Conservation (phyloP, 176 grass and related monocot species). For the Tillandsia fasciculata region DNA sequence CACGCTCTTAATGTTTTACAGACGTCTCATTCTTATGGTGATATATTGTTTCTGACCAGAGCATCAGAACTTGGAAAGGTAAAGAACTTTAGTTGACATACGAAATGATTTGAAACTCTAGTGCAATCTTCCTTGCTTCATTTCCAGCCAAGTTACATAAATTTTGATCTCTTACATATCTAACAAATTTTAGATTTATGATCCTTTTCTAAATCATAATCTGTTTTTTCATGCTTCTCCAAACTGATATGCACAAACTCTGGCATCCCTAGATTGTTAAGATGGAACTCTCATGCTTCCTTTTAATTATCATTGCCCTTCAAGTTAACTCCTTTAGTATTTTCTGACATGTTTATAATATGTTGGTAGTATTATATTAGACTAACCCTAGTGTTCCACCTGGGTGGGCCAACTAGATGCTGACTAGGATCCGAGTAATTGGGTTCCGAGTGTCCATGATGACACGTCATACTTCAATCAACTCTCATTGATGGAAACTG, state of each 20-base stretch:
- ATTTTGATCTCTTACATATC: background rate
- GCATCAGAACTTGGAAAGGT: constrained; percentile 74
- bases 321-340: background rate
- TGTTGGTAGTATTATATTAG: too few species aligned
- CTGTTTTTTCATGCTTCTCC: background rate
- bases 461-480: too few species aligned
- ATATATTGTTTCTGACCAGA: constrained; percentile 65
- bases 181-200: background rate
- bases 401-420: too few species aligned
- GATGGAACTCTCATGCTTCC: background rate
- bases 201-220: background rate
- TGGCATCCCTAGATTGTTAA: background rate
- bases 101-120: background rate
- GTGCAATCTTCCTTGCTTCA: background rate
- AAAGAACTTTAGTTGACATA: background rate
- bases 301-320: background rate
- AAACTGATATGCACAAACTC: background rate
- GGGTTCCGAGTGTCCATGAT: too few species aligned
- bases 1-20: constrained; percentile 65
- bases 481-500: too few species aligned
- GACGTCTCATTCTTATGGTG: constrained; percentile 69
- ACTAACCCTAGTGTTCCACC: too few species aligned
- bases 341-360: too few species aligned
- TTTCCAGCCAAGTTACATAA: background rate
- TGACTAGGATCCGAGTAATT: too few species aligned